These are phyloP conservation scores for Fraxinus dipetala DNA, from an alignment of 305 asterid species.

Conservation along the genomic window DNA sequence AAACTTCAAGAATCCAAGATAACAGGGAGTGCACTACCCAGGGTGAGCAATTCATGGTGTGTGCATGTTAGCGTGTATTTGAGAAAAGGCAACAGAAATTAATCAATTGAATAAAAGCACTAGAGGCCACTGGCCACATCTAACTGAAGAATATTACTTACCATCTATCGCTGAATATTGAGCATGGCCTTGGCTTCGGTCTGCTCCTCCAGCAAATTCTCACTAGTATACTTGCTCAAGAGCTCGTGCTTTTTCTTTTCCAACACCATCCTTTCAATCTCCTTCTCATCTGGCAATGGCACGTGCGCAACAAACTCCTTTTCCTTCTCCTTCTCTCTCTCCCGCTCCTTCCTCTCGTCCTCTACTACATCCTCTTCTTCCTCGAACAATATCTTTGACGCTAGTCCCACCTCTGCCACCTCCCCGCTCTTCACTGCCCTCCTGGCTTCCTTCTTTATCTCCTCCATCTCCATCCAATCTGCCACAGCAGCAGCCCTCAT, in stretches of 20 bases:
- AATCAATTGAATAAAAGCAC: neutral
- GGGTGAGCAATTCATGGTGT: neutral
- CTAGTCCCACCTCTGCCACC: constrained; percentile 74
- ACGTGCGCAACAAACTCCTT: constrained; percentile 84
- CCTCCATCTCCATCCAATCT: constrained; percentile 80
- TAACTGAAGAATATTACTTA: neutral
- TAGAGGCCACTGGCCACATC: neutral
- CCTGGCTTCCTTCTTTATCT: constrained; percentile 86
- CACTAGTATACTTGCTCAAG: constrained; percentile 76
- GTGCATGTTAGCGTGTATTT: neutral
- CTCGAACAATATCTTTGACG: constrained; percentile 71
- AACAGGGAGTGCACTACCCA: neutral
- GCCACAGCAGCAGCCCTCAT: constrained; percentile 72
- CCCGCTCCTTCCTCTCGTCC: constrained; percentile 70
- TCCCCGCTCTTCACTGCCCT: constrained; percentile 88
- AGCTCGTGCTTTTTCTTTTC: constrained; percentile 88
- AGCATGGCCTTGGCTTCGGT: constrained; percentile 73
- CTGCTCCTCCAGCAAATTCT: constrained; percentile 64
- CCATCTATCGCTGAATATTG: constrained; percentile 60
- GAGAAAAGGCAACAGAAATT: neutral
- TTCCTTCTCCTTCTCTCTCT: constrained; percentile 60
- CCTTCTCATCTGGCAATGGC: constrained; percentile 92
- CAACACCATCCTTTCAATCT: constrained; percentile 77
- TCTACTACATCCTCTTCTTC: constrained; percentile 93
- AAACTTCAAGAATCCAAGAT: neutral